Evolutionary conservation across 164 flowering plant genomes (phyloP), one percentile per base, ranked within the genome.

Genomic region (Vitis rotundifolia): DNA sequence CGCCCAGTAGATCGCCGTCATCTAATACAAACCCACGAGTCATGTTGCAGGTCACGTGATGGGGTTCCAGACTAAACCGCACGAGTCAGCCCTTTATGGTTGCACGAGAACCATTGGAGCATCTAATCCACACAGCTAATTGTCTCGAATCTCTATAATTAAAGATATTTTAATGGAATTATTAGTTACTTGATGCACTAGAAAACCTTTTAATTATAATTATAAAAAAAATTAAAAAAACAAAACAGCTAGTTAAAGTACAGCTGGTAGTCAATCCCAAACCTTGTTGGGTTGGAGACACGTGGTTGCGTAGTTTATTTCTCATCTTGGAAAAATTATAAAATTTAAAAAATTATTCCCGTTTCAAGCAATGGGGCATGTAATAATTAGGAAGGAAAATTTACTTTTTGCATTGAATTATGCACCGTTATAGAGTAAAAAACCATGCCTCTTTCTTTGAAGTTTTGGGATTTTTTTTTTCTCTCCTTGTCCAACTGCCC

Each of bases 41-140:
- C 68, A 61, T n/a, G 57, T 59, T 58, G 50, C 26, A 68, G 13
- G n/a, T 59, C 71, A 68, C 64, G 71, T 68, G 71, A 50, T 49
- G 49, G 22, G 53, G 26, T 19, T 28, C 13, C 13, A n/a, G 44
- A 37, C 5, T 37, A 37, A 37, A 37, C 44, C 44, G 44, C 44
- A 37, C 44, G 44, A 37, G 44, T 37, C 44, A 37, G 22, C 49
- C 47, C 59, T 66, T n/a, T 13, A 52, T 4, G 9, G 28, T 16
- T 56, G 67, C 67, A 64, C 67, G 67, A 49, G 67, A 11, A 14
- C 14, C 14, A 11, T 53, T 53, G 56, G n/a, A 53, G 56, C 56
- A 53, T 53, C 56, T 53, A 53, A 53, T 53, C 56, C 56, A 4
- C 56, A 53, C 56, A 53, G 56, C 56, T 53, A 22, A 50, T 19